These are phyloP conservation scores for Coccinonectria pachysandricola DNA, from an alignment of 2,329 filamentous ascomycete species.

Conservation along the genomic window DNA sequence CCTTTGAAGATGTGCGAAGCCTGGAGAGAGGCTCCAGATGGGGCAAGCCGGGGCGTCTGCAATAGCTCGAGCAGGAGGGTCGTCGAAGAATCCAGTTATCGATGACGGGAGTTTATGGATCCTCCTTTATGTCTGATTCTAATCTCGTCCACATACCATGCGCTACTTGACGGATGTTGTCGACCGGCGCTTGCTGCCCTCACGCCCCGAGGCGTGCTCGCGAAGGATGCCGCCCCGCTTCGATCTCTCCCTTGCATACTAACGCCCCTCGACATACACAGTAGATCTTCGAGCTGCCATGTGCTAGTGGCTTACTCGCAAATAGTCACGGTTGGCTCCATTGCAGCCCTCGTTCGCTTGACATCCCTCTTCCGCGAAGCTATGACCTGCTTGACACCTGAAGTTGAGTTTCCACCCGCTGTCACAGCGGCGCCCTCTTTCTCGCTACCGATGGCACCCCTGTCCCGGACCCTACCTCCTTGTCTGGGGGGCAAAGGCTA, in stretches of 20 bases:
- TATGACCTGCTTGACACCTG: no score
- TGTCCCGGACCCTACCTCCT: conserved; percentile 9
- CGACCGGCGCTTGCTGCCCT: no score
- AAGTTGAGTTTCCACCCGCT: no score
- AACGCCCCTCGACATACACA: conserved; percentile 25
- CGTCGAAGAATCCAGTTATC: conserved; percentile 20
- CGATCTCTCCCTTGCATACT: conserved; percentile 26
- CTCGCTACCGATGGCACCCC: no score
- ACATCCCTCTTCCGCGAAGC: conserved; percentile 4
- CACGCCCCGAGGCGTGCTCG: no score
- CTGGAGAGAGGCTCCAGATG: no score
- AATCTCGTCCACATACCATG: conserved; percentile 33
- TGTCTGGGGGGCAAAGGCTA: conserved; percentile 21
- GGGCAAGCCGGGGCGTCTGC: no score
- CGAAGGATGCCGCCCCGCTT: conserved; percentile 21
- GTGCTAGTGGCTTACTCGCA: conserved; percentile 22
- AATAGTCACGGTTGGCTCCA: no score
- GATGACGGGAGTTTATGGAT: conserved; percentile 13
- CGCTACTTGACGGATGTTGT: conserved; percentile 9
- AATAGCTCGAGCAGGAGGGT: conserved; percentile 11
- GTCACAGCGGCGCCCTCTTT: no score
- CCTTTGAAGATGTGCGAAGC: no score
- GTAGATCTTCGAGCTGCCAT: conserved; percentile 27
- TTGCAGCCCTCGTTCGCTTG: conserved; percentile 2
- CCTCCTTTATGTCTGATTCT: conserved; percentile 26